Base-by-base conservation (phyloP, 441 rosid species). In the Mallotus repandus region DNA sequence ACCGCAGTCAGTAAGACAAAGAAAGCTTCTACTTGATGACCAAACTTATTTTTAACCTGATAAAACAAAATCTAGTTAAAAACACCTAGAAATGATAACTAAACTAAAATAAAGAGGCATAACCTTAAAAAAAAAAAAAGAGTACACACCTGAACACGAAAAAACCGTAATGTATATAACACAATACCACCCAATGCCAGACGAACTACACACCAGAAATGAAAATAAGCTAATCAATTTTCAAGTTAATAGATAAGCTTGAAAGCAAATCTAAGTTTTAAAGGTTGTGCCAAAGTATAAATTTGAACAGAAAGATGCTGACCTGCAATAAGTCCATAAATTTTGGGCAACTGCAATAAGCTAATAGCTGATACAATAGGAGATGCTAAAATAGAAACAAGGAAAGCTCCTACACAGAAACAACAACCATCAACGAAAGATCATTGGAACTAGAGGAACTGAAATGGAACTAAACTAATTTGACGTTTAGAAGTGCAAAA, bases 21-120 rank as follows among this genome's bases (percentile, higher is more conserved):
- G 90, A 93, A 93, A 76, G 90, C 91, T 81, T 91, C 99, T 79
- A 91, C 97, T 88, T 90, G 98, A 79, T 32, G 84, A 53, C 99
- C 99, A 82, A 95, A 95, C 75, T 87, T 88, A 60, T 76, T 65
- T 77, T 89, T 86, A 69, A 95, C 86, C 99, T 95, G 94, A 73
- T 59, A 73, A 74, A 79, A 73, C 64, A 81, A 65, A 52, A 65
- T 54, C 63, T 12, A 68, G 22, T 70, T 46, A 25, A 18, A 70
- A 15, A 29, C 57, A 32, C 22, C n/a, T 4, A 29, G 9, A 14
- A 2, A 48, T 46, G 46, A 62, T 29, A 45, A 19, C 18, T 8
- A 65, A 18, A 25, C 15, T 58, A 72, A 32, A 62, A 62, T 11
- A 16, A 45, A 69, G 9, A 22, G 9, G 63, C 1, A 56, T 7